Conservation (phyloP, 441 rosid species). For the Corymbia calophylla region DNA sequence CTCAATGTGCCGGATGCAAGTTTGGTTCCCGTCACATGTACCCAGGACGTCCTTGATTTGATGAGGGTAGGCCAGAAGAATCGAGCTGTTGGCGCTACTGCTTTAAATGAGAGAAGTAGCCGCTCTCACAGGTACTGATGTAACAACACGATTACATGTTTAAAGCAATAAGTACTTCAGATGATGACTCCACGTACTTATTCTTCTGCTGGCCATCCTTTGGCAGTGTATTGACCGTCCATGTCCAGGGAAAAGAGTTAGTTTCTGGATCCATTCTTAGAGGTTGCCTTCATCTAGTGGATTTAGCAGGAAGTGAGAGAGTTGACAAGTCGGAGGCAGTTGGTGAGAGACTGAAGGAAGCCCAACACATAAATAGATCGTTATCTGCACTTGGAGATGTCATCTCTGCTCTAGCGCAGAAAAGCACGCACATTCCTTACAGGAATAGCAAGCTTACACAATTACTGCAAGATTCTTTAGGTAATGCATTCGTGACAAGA, state of each 20-base stretch:
- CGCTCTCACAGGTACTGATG: conserved; percentile 78
- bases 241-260: conserved; percentile 77
- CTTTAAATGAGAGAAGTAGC: conserved; percentile 88
- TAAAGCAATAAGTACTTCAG: not conserved
- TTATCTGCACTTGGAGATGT: conserved; percentile 95
- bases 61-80: conserved; percentile 86
- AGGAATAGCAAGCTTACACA: conserved; percentile 96
- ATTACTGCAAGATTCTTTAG: conserved; percentile 84
- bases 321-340: conserved; percentile 94
- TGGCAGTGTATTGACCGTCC: conserved; percentile 81
- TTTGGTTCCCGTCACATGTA: conserved; percentile 68
- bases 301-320: conserved; percentile 96
- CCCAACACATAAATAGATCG: conserved; percentile 86
- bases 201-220: not conserved
- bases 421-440: conserved; percentile 83
- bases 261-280: conserved; percentile 70
- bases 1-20: conserved; percentile 96
- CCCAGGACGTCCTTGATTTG: conserved; percentile 81
- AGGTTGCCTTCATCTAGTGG: conserved; percentile 91
- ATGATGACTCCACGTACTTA: not conserved
- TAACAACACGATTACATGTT: not conserved
- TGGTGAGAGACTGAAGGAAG: conserved; percentile 94
- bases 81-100: conserved; percentile 95
- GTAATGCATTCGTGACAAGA: conserved; percentile 16
- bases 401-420: conserved; percentile 86